Evolutionary conservation across 1,139 yeast genomes (phyloP), one percentile per base, ranked within the genome.

Genomic region (Suhomyces choctaworum): DNA sequence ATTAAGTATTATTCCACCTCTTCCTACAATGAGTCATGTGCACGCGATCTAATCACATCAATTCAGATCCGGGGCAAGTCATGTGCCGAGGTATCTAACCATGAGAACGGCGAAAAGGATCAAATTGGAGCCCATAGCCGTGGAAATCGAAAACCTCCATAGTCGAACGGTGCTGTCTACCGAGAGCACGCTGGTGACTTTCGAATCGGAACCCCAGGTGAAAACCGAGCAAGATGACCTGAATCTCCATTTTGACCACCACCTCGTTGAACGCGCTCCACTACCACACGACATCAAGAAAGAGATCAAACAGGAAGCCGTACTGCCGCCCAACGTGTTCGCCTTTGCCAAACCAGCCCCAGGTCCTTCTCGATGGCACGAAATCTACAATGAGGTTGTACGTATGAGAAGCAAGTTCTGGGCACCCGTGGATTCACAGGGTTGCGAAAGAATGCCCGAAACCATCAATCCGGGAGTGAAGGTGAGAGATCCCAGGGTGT

Each of bases 351-450:
- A 22, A 8, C 32, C 37, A 3, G 13, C 32, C n/a, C 27, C 22
- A n/a, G 37, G 36, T 7, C 41, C 41, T n/a, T 26, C 36, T 3
- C n/a, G 20, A 20, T 82, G 82, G 66, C 54, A 61, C 32, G 66
- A 70, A 3, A 72, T 86, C 15, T 85, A 86, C 50, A 66, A 78
- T 29, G 76, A 70, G 34, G 73, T 88, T 26, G 80, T 81, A 29
- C 60, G 59, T 19, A 83, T 87, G 90, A 66, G 96, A 41, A 50
- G 73, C 7, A 66, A 70, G 39, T 70, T 82, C 17, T 56, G 65
- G 12, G 80, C 97, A 0, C 96, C 97, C 0, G 97, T 90, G 1
- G 97, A 90, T 55, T 71, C 80, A 0, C 82, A 87, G 76, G 97
- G 97, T 3, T 88, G 96, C 58, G 92, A 85, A 31, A 66, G 81